Evolutionary conservation across 164 flowering plant species (phyloP), one percentile per base, ranked within the genome.

Genomic region (Vitis amurensis): DNA sequence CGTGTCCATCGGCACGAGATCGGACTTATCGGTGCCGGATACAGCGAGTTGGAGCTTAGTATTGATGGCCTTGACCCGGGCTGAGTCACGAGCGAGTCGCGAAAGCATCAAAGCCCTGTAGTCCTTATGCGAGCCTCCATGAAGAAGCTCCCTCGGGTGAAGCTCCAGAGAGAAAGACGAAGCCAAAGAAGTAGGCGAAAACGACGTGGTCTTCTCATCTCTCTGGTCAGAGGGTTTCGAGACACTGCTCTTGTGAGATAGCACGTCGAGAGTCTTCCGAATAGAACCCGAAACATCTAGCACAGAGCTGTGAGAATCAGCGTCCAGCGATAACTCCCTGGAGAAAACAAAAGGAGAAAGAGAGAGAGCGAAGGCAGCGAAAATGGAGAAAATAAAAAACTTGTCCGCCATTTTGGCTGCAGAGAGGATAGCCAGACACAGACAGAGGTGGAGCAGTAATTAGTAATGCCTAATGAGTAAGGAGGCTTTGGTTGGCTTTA

Each of bases 61-160:
- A 63, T 50, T 17, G 70, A 86, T 65, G 8, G 73, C 63, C 29
- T 60, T 50, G 48, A 86, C 88, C 11, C 88, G 76, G 68, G 79
- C 71, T 0, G 85, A 71, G 76, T 86, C 89, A 16, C 83, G 87
- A 8, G 29, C 76, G 68, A 86, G 82, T 13, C 89, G 81, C 11
- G 82, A 63, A 2, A 68, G 68, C 8, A 75, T 68, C 0, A 86
- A 67, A 17, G 71, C 3, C 29, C 8, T 51, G 83, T 85, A 85
- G 71, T 76, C 78, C 8, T 66, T 10, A 75, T 83, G 85, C 0
- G 48, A 17, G 49, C 70, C 27, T 15, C 55, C 68, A 49, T 10
- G 61, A 23, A 74, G 59, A n/a, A 67, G 44, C 10, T 74, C 81
- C 3, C 77, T 78, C 1, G 83, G 37, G 64, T 73, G 74, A 11